Conservation (phyloP, 225 moss, liverwort and hornwort genomes). For the Takakia lepidozioides region DNA sequence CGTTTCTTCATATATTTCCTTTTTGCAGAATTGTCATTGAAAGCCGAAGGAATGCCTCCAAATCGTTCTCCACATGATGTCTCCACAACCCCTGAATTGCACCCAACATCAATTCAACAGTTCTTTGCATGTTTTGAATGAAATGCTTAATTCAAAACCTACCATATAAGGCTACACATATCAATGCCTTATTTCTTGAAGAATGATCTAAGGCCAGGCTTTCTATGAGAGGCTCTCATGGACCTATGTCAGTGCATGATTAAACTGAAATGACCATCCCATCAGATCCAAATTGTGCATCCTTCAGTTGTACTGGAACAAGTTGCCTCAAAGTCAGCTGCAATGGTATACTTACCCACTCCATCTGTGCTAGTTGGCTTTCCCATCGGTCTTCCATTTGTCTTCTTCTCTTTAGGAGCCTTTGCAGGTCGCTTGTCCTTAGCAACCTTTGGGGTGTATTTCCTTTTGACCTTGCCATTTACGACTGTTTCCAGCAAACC, state of each 20-base stretch:
- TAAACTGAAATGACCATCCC: no score
- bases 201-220: no score
- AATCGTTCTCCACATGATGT: neutral
- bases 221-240: no score
- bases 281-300: no score
- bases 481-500: conserved; percentile 14
- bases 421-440: conserved; percentile 48
- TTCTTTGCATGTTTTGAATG: no score
- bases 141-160: no score
- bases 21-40: neutral
- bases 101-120: neutral
- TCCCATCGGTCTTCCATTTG: conserved; percentile 4
- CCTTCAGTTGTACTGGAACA: no score
- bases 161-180: no score
- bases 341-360: conserved; percentile 10
- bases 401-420: conserved; percentile 17
- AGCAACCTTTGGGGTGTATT: conserved; percentile 47
- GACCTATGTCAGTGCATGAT: no score
- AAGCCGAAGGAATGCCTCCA: neutral
- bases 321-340: no score
- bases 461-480: conserved; percentile 33
- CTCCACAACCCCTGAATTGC: no score
- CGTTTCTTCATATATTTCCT: conserved; percentile 2
- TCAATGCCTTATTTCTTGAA: no score
- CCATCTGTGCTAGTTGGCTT: neutral